Evolutionary conservation across 352 stramenopile genomes (phyloP).

Genomic region (Phytophthora quininea): DNA sequence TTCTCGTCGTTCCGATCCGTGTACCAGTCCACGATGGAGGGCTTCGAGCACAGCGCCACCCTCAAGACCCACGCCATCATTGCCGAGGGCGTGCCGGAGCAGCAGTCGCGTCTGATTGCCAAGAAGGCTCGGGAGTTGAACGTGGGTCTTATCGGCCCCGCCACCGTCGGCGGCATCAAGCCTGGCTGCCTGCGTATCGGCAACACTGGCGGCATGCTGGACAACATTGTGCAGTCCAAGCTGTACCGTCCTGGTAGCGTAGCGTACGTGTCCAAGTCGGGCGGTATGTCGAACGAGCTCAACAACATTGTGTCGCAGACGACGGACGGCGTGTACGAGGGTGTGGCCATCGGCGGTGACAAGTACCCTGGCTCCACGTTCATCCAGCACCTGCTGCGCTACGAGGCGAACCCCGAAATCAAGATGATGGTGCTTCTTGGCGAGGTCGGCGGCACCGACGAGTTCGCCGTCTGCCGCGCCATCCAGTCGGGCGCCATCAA

Average conservation of each 20-base stretch:
- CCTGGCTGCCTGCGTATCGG: conserved; percentile 97
- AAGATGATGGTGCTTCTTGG: conserved; percentile 97
- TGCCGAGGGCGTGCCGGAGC: conserved; percentile 96
- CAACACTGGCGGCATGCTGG: conserved; percentile 97
- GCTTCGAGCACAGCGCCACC: conserved; percentile 91
- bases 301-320: conserved; percentile 98
- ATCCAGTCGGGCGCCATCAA: conserved; percentile 94
- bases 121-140: conserved; percentile 91
- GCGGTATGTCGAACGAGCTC: conserved; percentile 97
- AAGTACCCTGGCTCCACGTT: conserved; percentile 97
- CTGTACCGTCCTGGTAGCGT: conserved; percentile 95
- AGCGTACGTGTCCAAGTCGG: conserved; percentile 97
- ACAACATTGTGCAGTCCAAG: conserved; percentile 98
- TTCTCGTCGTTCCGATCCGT: conserved; percentile 98
- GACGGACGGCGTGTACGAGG: conserved; percentile 96
- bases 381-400: conserved; percentile 96
- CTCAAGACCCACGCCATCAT: conserved; percentile 98
- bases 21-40: conserved; percentile 95
- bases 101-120: conserved; percentile 94
- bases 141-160: conserved; percentile 95
- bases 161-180: conserved; percentile 97
- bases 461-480: conserved; percentile 95
- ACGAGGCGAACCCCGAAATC: conserved; percentile 94
- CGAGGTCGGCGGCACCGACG: conserved; percentile 95
- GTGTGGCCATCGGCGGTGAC: conserved; percentile 94